A percentile compares a stretch with the other conserved stretches of the same genome.
phyloP scores from a whole-genome alignment of 768 basidiomycete genomes.

The Mycena galopus region DNA sequence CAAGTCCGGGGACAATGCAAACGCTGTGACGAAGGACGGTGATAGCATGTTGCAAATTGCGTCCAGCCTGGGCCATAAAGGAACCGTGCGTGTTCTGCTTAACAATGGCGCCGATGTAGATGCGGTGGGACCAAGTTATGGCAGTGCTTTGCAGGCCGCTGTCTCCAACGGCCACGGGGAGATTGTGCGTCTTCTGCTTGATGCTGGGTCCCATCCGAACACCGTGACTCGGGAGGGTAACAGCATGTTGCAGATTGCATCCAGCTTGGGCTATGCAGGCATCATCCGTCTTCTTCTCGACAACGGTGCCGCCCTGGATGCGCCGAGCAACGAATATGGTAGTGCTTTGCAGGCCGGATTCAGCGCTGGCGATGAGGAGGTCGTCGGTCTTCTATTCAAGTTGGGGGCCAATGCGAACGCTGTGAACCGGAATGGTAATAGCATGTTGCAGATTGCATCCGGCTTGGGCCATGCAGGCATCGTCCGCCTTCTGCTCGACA shows the following conservation, averaged over 20 bases:
- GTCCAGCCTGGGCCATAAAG: too few relatives aligned
- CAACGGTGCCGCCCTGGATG: neutral
- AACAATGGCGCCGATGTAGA: neutral
- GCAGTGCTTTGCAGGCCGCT: neutral
- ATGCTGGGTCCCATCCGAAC: too few relatives aligned
- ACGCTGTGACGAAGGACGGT: too few relatives aligned
- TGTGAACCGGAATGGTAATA: too few relatives aligned
- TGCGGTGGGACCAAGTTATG: neutral
- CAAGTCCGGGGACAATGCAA: too few relatives aligned
- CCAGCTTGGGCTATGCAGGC: neutral
- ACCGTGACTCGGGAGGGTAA: too few relatives aligned
- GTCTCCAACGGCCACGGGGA: neutral
- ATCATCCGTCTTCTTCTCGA: neutral
- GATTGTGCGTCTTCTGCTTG: neutral
- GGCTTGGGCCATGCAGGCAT: neutral
- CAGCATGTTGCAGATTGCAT: neutral
- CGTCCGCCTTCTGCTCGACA: too few relatives aligned
- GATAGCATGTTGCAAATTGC: too few relatives aligned
- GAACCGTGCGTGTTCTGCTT: neutral
- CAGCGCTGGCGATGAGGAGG: neutral
- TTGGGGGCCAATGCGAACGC: neutral
- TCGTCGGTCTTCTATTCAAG: neutral
- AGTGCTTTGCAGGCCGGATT: neutral
- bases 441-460: too few relatives aligned
- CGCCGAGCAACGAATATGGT: neutral